phyloP scores from a whole-genome alignment of 768 basidiomycete genomes.

The Mrakia gelida region DNA sequence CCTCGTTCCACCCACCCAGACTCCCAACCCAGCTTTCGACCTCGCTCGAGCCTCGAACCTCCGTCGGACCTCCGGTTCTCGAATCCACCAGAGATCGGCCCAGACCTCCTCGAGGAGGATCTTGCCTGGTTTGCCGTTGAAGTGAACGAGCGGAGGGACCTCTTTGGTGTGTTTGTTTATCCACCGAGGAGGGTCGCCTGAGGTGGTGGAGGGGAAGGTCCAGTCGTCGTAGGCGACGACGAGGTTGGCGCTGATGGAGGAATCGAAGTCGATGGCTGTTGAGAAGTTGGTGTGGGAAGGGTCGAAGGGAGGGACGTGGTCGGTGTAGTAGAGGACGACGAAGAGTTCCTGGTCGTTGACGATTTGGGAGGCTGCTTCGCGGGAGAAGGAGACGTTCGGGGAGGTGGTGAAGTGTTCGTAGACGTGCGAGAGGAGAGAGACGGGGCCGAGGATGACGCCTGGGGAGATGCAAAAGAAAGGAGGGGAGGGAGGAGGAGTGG shows the following conservation, averaged over 20 bases:
- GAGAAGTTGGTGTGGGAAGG: background rate
- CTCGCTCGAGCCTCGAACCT: background rate
- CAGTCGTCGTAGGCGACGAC: background rate
- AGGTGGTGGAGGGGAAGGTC: background rate
- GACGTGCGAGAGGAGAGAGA: background rate
- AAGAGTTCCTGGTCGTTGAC: slow-evolving; percentile 16
- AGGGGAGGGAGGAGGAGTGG: too few species aligned
- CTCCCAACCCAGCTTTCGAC: background rate
- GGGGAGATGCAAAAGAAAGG: background rate
- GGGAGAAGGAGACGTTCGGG: background rate
- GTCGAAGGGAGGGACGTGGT: background rate
- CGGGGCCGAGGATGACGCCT: background rate
- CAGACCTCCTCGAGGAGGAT: background rate
- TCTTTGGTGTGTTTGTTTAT: background rate
- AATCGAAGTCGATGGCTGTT: background rate
- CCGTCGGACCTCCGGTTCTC: background rate
- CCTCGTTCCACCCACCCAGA: background rate
- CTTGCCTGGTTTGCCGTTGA: background rate
- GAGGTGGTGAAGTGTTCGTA: background rate
- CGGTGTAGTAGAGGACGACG: slow-evolving; percentile 6
- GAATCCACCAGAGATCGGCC: background rate
- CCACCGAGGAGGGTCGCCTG: background rate
- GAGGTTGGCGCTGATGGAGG: background rate
- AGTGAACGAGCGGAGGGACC: background rate
- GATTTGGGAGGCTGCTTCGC: background rate